These are phyloP conservation scores for Eimeria falciformis DNA, from an alignment of 169 alveolate genomes.

Conservation along the genomic window DNA sequence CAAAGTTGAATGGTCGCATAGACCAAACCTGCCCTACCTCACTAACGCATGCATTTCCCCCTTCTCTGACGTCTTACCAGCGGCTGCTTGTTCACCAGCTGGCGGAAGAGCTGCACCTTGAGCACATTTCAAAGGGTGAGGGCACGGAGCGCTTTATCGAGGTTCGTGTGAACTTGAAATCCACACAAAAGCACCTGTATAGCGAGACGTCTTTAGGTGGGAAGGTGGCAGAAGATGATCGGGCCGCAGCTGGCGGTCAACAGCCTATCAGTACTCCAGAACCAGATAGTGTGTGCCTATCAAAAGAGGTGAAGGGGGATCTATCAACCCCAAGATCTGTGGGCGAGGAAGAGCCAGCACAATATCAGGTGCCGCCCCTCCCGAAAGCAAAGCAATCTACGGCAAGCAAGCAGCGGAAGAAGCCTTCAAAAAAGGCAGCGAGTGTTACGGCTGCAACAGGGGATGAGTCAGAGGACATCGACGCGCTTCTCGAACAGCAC, in stretches of 20 bases:
- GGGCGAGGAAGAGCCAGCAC: too few relatives aligned
- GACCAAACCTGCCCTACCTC: neutral
- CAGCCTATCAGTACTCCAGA: neutral
- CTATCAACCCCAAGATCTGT: too few relatives aligned
- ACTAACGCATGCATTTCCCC: neutral
- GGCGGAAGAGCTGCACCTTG: constrained; percentile 41
- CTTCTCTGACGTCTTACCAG: constrained; percentile 28
- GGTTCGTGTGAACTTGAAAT: constrained; percentile 4
- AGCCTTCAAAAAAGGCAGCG: neutral
- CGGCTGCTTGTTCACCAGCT: constrained; percentile 1
- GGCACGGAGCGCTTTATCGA: neutral
- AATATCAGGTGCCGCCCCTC: too few relatives aligned
- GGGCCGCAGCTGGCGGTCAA: neutral
- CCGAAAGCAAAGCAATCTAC: neutral
- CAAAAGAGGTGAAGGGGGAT: neutral
- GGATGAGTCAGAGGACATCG: constrained; percentile 27
- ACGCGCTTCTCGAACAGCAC: constrained; percentile 17
- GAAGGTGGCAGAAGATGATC: neutral
- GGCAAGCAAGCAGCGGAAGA: neutral
- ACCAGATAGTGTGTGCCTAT: too few relatives aligned
- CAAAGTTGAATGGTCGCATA: too few relatives aligned
- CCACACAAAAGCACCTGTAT: neutral
- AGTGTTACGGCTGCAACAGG: neutral
- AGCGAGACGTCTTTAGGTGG: neutral
- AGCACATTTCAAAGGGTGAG: neutral